phyloP scores from a whole-genome alignment of 129 eudicot genomes.

The Flaveria sonorensis region DNA sequence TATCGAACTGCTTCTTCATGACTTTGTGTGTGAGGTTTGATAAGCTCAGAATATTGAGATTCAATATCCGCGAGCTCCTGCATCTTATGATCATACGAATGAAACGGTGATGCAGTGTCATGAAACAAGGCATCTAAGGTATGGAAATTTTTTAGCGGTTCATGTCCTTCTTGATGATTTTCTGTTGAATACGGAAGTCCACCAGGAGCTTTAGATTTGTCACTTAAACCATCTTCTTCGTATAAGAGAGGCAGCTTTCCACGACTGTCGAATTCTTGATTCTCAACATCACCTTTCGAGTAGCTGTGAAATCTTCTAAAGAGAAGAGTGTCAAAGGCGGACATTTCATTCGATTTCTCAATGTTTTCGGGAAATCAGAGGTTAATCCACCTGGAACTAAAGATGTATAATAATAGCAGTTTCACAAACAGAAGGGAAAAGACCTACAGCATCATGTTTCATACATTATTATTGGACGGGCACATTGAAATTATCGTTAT shows the following conservation, averaged over 20 bases:
- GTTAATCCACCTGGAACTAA: neutral
- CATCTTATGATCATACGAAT: conserved; percentile 37
- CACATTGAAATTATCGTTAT: conserved; percentile 34
- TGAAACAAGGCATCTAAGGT: conserved; percentile 29
- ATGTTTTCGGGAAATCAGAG: neutral
- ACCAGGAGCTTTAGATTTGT: neutral
- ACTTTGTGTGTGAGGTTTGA: conserved; percentile 2
- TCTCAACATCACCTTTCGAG: conserved; percentile 17
- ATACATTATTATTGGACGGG: neutral
- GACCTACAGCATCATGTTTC: conserved; percentile 6
- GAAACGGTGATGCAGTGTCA: conserved; percentile 35
- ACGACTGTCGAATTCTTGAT: neutral
- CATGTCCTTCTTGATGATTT: conserved; percentile 27
- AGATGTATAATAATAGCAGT: neutral
- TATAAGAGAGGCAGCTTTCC: conserved; percentile 23
- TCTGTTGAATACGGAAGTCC: neutral
- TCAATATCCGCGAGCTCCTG: conserved; percentile 31
- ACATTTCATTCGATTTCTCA: conserved; percentile 24
- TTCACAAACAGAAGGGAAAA: neutral
- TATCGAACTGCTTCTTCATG: neutral
- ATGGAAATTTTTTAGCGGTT: conserved; percentile 26
- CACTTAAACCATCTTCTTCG: conserved; percentile 30
- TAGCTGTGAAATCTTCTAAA: conserved; percentile 20
- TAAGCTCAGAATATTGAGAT: conserved; percentile 33
- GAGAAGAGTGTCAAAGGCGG: conserved; percentile 25